phyloP scores from a whole-genome alignment of 2,329 filamentous ascomycete species.

The Monosporascus sp. region DNA sequence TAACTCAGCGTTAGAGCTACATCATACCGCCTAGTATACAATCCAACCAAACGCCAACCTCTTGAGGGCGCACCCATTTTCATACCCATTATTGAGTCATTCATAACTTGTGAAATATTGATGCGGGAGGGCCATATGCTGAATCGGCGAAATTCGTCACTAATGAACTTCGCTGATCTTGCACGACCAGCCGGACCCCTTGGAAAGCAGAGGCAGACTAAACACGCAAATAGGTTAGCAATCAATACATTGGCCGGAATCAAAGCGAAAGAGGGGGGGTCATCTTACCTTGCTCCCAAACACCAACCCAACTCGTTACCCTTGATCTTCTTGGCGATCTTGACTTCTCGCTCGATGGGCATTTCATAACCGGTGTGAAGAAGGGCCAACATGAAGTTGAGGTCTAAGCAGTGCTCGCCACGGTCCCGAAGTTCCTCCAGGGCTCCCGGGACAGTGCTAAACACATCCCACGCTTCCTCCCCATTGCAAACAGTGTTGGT shows the following conservation, averaged over 20 bases:
- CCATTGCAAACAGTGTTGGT: slow-evolving; percentile 80
- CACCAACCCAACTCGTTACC: slow-evolving; percentile 97
- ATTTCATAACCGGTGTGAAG: slow-evolving; percentile 97
- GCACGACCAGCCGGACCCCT: slow-evolving; percentile 85
- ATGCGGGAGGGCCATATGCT: slow-evolving; percentile 6
- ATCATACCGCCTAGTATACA: background rate
- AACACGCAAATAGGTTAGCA: slow-evolving; percentile 29
- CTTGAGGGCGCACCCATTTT: background rate
- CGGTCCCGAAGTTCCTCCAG: slow-evolving; percentile 73
- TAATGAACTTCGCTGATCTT: slow-evolving; percentile 71
- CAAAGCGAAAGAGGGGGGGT: background rate
- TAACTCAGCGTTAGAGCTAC: background rate
- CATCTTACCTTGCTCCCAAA: slow-evolving; percentile 80
- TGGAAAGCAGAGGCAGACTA: slow-evolving; percentile 76
- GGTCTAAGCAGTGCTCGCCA: slow-evolving; percentile 87
- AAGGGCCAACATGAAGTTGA: slow-evolving; percentile 93
- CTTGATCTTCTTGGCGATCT: slow-evolving; percentile 98
- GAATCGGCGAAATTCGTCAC: slow-evolving; percentile 8
- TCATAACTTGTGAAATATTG: background rate
- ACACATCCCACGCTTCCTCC: slow-evolving; percentile 71
- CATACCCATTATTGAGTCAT: background rate
- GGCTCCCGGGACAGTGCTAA: slow-evolving; percentile 69
- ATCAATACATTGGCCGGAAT: background rate
- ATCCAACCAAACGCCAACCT: slow-evolving; percentile 4
- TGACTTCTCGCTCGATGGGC: slow-evolving; percentile 92